Base-by-base conservation (phyloP, 169 alveolate genomes). In the Cryptosporidium canis region DNA sequence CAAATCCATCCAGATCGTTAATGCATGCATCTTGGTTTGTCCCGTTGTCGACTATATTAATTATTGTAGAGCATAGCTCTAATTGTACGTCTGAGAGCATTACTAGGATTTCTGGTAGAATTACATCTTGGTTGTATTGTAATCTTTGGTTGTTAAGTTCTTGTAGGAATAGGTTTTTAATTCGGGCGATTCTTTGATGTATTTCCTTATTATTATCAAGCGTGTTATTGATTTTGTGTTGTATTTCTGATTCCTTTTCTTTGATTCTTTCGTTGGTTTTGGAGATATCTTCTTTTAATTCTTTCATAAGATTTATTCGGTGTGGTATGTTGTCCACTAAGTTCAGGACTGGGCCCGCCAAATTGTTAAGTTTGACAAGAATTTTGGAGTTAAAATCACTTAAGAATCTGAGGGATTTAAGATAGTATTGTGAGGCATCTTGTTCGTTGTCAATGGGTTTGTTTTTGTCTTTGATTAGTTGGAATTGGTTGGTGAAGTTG, bases 1-100 rank as follows among this genome's bases (percentile, higher is more conserved):
- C 24, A 35, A 35, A 3, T 3, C 41, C 53, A 35, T 8, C 55
- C 18, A 7, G 55, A 21, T 21, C 31, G 7, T 39, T 51, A 14
- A 35, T 65, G 0, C 3, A 35, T 3, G 7, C 0, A 61, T 8
- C 9, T 0, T 0, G 1, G 11, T 37, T 21, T 3, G 3, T 33
- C 5, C n/a, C 39, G 18, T 18, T 24, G 27, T 70, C 39, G 27
- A 37, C 47, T 12, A 48, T n/a, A 31, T 55, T 70, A 37, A 70
- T 3, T 29, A 70, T 70, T 0, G 61, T 16, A 27, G 67, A 70
- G 4, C 84, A 70, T 51, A 70, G 84, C 24, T 77, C 72, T 21
- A 77, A 37, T 77, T 77, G 87, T 7, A 61, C 72, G 41, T 77
- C 58, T 27, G 87, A 77, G n/a, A 77, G 47, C 70, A 77, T 55